Evolutionary conservation across 176 grass and related monocot genomes (phyloP).

Genomic region (Luzula sylvatica): DNA sequence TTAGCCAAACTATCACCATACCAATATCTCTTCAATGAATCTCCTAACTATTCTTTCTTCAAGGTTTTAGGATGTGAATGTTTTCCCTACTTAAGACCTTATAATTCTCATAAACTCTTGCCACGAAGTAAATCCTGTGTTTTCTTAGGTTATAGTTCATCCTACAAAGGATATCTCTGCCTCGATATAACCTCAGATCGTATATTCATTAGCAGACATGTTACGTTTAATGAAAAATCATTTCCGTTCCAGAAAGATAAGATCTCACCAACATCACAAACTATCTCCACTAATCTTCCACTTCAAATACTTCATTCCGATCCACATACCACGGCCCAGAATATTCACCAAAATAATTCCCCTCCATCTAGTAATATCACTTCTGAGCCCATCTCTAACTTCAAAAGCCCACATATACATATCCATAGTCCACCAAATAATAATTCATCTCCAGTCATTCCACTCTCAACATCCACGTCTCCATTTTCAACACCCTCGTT

Average conservation of each 20-base stretch:
- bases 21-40: neutral
- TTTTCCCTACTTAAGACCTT: neutral
- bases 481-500: neutral
- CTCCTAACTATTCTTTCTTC: neutral
- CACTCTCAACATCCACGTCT: rapidly evolving
- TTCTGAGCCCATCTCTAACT: neutral
- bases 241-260: neutral
- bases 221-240: neutral
- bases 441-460: neutral
- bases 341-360: neutral
- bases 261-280: neutral
- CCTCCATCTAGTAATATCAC: neutral
- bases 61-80: neutral
- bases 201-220: neutral
- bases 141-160: neutral
- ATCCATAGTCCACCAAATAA: neutral
- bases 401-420: neutral
- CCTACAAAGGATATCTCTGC: neutral
- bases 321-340: neutral
- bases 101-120: neutral
- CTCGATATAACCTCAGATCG: neutral
- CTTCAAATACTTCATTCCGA: no score
- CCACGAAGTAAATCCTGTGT: neutral
- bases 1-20: neutral
- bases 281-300: no score